Conservation (phyloP, 1,139 yeast genomes). For the Candida glucosophila region DNA sequence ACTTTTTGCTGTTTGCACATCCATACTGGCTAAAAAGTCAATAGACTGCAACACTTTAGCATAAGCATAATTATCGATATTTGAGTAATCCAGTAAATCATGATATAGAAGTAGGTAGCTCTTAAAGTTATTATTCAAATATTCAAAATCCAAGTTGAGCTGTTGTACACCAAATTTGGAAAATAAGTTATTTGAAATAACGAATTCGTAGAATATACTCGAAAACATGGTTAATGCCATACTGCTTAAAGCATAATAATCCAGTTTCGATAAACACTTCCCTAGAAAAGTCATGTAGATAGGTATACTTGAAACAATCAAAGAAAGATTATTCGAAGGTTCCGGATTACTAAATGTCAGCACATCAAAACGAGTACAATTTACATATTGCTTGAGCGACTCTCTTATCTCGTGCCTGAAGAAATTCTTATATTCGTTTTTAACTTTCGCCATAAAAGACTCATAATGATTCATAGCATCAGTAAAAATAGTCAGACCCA, state of each 20-base stretch:
- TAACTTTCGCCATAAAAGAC: conserved; percentile 27
- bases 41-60: conserved; percentile 26
- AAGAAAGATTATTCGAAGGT: conserved; percentile 25
- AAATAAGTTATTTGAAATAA: conserved; percentile 60
- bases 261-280: conserved; percentile 18
- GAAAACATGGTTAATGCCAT: conserved; percentile 40
- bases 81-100: conserved; percentile 10
- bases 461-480: conserved; percentile 41
- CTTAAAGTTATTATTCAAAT: conserved; percentile 32
- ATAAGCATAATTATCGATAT: conserved; percentile 20
- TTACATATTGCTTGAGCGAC: conserved; percentile 45
- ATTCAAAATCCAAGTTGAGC: conserved; percentile 43
- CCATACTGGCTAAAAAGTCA: conserved; percentile 29
- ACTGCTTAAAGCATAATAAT: conserved; percentile 22
- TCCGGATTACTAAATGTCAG: conserved; percentile 14
- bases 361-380: conserved; percentile 28
- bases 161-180: conserved; percentile 47
- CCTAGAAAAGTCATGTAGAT: conserved; percentile 27
- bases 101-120: conserved; percentile 11
- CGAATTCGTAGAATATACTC: conserved; percentile 44
- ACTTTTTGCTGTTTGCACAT: conserved; percentile 11
- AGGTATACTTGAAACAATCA: conserved; percentile 25
- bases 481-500: conserved; percentile 52
- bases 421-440: conserved; percentile 32
- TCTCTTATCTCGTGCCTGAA: conserved; percentile 43